Evolutionary conservation across 1,284 basidiomycete species (phyloP), one percentile per base, ranked within the genome.

Genomic region (Leccinum fuscescens): DNA sequence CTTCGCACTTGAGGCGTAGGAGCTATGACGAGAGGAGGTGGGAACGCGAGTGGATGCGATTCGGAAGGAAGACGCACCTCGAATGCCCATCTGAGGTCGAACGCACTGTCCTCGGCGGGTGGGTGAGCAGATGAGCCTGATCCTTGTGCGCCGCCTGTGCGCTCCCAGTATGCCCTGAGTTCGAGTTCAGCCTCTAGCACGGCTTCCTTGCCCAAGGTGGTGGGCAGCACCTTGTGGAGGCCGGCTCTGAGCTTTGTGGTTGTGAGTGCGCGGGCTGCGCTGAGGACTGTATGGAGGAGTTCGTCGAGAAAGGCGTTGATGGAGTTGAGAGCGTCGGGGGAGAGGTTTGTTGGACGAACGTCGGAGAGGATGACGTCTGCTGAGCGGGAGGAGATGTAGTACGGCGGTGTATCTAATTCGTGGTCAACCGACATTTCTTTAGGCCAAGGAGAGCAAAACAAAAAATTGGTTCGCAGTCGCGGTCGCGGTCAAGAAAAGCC

Each of bases 161-260:
- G 84, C 68, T 93, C 89, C 84, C 86, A 88, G 79, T 94, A 95
- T 8, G 89, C 89, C 68, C 90, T 83, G 54, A 96, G 76, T 76
- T 96, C 94, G 54, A 97, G 80, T 72, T 97, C 94, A 0, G 94
- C 94, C 77, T 96, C 94, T 49, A 93, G 78, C n/a, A 96, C 79
- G 5, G 93, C 93, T 70, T 94, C 90, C 75, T 95, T 93, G 33
- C 93, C 94, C 42, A 96, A 80, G 53, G 83, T 79, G 4, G 90
- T 90, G 17, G 91, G 89, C 35, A 96, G 80, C 29, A 93, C 80
- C 66, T 82, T 86, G 56, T 89, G 81, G 29, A 96, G 76, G 55
- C 87, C 89, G 1, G 81, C 79, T 65, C 93, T 89, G 63, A 97
- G 80, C 65, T 86, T 86, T 59, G 88, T 83, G 2, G 92, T 89